Conservation (phyloP, 306 rosid species). For the Rosa chinensis region DNA sequence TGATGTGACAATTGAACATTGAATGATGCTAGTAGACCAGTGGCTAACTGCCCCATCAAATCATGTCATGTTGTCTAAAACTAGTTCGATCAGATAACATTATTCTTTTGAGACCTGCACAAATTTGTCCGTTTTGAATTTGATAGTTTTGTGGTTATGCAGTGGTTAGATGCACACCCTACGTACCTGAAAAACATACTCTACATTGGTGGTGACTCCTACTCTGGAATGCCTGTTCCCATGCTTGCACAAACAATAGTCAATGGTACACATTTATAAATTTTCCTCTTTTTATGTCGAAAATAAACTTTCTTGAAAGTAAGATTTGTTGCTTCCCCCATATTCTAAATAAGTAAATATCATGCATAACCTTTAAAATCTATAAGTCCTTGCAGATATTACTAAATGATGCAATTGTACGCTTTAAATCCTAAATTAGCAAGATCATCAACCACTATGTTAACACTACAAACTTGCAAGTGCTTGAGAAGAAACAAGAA, state of each 20-base stretch:
- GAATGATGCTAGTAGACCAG: neutral
- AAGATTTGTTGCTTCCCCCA: neutral
- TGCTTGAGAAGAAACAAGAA: neutral
- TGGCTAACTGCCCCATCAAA: no score
- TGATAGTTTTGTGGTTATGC: neutral
- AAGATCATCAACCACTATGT: neutral
- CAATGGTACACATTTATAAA: neutral
- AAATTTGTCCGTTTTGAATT: neutral
- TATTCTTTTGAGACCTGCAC: neutral
- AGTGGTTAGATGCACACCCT: slow-evolving; percentile 26
- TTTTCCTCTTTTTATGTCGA: neutral
- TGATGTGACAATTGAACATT: no score
- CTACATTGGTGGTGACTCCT: slow-evolving; percentile 30
- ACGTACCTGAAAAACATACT: slow-evolving; percentile 5
- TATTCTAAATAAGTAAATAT: neutral
- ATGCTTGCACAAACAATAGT: slow-evolving; percentile 17
- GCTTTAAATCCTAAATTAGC: neutral
- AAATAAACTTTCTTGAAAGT: neutral
- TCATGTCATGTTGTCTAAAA: no score
- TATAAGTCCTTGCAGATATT: neutral
- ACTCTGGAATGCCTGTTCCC: slow-evolving; percentile 19
- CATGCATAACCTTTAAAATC: neutral
- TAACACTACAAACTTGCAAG: neutral
- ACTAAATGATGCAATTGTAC: neutral
- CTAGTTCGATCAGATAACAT: no score